A percentile compares a stretch with the other conserved stretches of the same genome.
Conservation (phyloP, 2,329 filamentous ascomycete species). For the Helotiales sp. region DNA sequence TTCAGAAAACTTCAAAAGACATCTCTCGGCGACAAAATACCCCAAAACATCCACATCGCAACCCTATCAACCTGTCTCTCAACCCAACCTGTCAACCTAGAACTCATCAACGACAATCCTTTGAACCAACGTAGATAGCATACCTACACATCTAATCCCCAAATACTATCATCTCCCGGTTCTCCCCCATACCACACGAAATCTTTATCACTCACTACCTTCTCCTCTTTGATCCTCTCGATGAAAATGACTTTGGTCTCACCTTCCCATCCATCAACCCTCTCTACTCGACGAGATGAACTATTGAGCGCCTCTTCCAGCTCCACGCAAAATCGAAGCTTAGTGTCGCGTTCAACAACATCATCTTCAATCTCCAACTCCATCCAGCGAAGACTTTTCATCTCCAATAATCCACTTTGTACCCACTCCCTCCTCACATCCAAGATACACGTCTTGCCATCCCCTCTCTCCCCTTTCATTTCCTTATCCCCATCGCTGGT, state of each 20-base stretch:
- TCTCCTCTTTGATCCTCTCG: slow-evolving; percentile 3
- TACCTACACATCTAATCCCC: slow-evolving; percentile 10
- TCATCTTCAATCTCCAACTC: slow-evolving; percentile 23
- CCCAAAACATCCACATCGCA: background rate
- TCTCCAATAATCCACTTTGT: slow-evolving; percentile 3
- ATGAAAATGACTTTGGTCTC: slow-evolving; percentile 13
- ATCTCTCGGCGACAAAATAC: background rate
- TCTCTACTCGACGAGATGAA: background rate
- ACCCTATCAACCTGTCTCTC: background rate
- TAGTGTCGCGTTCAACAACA: slow-evolving; percentile 5
- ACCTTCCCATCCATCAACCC: background rate
- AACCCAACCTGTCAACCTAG: background rate
- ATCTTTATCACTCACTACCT: background rate
- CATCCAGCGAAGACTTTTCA: slow-evolving; percentile 10
- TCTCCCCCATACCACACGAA: slow-evolving; percentile 14
- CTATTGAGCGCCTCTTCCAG: slow-evolving; percentile 4
- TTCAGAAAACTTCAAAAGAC: too few relatives aligned
- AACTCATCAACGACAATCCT: background rate
- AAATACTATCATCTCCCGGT: slow-evolving; percentile 10
- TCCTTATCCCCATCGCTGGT: background rate
- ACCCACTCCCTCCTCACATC: slow-evolving; percentile 18
- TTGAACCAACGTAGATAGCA: background rate
- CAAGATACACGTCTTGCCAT: slow-evolving; percentile 4
- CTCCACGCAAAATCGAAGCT: slow-evolving; percentile 17
- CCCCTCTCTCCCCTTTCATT: background rate